Conservation (phyloP, 1,139 yeast genomes). For the Saccharomycopsis crataegensis region DNA sequence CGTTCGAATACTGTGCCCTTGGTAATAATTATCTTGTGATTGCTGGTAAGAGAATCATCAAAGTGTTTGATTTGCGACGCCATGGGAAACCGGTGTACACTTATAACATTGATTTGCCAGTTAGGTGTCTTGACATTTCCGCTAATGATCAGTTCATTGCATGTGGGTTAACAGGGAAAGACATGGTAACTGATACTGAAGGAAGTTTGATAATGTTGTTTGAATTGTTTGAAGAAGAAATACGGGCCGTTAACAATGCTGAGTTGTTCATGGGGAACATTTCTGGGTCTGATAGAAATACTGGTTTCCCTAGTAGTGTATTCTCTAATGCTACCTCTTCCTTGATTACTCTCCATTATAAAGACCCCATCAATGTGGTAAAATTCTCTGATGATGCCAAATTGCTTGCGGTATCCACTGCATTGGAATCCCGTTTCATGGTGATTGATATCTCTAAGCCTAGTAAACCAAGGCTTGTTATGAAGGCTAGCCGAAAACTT, state of each 20-base stretch:
- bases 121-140: slow-evolving; percentile 69
- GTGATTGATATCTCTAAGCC: slow-evolving; percentile 62
- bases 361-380: slow-evolving; percentile 73
- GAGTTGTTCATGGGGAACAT: background rate
- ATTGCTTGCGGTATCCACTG: slow-evolving; percentile 75
- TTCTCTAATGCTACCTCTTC: slow-evolving; percentile 10
- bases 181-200: slow-evolving; percentile 59
- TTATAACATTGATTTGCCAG: slow-evolving; percentile 64
- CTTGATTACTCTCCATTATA: slow-evolving; percentile 74
- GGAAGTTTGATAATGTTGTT: slow-evolving; percentile 77
- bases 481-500: slow-evolving; percentile 54
- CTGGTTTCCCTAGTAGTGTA: background rate
- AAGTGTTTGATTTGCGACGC: slow-evolving; percentile 49
- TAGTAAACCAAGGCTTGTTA: slow-evolving; percentile 60
- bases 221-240: slow-evolving; percentile 30
- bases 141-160: slow-evolving; percentile 61
- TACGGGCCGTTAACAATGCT: background rate
- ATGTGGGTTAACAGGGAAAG: slow-evolving; percentile 77
- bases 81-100: slow-evolving; percentile 62
- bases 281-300: background rate
- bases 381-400: slow-evolving; percentile 65
- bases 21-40: slow-evolving; percentile 55
- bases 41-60: slow-evolving; percentile 64
- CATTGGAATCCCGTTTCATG: slow-evolving; percentile 71
- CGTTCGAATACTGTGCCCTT: slow-evolving; percentile 56